phyloP scores from a whole-genome alignment of 1,284 basidiomycete species.

The Trichosporon sp. region DNA sequence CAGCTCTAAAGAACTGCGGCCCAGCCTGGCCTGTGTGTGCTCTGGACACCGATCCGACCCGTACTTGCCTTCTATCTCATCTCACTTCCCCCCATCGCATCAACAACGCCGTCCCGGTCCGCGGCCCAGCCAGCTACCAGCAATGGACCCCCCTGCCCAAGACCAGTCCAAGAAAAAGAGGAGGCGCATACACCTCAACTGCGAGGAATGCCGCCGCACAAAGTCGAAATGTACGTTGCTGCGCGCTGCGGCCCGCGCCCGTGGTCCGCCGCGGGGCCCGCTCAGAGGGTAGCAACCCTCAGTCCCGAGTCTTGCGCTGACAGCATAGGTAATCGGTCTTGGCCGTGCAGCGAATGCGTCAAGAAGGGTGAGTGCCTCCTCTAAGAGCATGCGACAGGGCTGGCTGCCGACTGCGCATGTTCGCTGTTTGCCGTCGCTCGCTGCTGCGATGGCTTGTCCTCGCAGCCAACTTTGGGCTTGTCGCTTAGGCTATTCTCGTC shows the following conservation, averaged over 20 bases:
- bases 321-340: constrained; percentile 16
- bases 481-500: no score
- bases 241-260: no score
- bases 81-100: background rate
- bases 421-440: background rate
- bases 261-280: background rate
- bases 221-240: constrained; percentile 21
- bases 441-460: background rate
- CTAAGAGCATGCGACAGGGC: no score
- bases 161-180: constrained; percentile 15
- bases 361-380: constrained; percentile 13
- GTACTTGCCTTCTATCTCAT: background rate
- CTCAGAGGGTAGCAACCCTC: background rate
- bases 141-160: constrained; percentile 3
- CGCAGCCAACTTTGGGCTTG: no score
- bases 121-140: background rate
- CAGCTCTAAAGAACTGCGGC: background rate
- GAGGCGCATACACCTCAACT: constrained; percentile 21
- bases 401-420: background rate
- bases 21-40: background rate
- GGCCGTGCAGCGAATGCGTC: constrained; percentile 24
- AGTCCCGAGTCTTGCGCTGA: background rate
- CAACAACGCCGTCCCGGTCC: background rate
- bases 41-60: background rate
- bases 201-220: constrained; percentile 22